Conservation (phyloP, 768 basidiomycete genomes). For the Russula emetica region DNA sequence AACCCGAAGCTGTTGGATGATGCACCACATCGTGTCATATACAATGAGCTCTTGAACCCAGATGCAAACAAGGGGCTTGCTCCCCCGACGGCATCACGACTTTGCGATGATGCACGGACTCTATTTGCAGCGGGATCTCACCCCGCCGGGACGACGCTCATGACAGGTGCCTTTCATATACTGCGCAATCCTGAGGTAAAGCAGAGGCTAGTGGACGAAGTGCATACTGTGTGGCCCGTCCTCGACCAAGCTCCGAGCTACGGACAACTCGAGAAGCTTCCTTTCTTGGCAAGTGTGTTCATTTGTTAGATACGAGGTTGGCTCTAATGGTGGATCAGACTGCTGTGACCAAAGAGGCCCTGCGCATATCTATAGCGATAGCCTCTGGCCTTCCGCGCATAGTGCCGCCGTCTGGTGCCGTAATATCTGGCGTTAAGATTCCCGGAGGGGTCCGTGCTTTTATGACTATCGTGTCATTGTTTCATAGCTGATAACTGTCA, state of each 20-base stretch:
- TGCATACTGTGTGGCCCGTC: slow-evolving; percentile 4
- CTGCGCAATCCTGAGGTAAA: slow-evolving; percentile 10
- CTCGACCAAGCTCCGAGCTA: slow-evolving; percentile 9
- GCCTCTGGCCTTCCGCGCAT: slow-evolving; percentile 15
- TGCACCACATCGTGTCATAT: slow-evolving; percentile 19
- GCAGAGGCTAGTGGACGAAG: slow-evolving; percentile 8
- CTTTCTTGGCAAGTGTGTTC: slow-evolving; percentile 8
- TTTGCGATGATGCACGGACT: slow-evolving; percentile 7
- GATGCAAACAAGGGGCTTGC: slow-evolving; percentile 3
- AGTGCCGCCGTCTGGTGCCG: slow-evolving; percentile 12
- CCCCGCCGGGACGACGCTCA: slow-evolving; percentile 13
- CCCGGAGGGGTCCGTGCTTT: slow-evolving; percentile 14
- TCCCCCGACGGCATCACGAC: neutral
- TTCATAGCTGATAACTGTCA: neutral
- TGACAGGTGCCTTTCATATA: slow-evolving; percentile 6
- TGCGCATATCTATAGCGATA: neutral
- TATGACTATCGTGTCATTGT: neutral
- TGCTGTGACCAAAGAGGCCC: slow-evolving; percentile 17
- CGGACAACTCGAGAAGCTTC: slow-evolving; percentile 18
- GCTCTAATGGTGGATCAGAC: slow-evolving; percentile 6
- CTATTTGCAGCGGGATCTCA: slow-evolving; percentile 18
- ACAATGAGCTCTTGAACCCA: slow-evolving; percentile 11
- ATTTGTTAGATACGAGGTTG: neutral
- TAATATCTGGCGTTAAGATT: slow-evolving; percentile 10
- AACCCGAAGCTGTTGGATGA: slow-evolving; percentile 11